Evolutionary conservation across 2,329 filamentous ascomycete genomes (phyloP).

Genomic region (Pseudocercospora pini-densiflorae): DNA sequence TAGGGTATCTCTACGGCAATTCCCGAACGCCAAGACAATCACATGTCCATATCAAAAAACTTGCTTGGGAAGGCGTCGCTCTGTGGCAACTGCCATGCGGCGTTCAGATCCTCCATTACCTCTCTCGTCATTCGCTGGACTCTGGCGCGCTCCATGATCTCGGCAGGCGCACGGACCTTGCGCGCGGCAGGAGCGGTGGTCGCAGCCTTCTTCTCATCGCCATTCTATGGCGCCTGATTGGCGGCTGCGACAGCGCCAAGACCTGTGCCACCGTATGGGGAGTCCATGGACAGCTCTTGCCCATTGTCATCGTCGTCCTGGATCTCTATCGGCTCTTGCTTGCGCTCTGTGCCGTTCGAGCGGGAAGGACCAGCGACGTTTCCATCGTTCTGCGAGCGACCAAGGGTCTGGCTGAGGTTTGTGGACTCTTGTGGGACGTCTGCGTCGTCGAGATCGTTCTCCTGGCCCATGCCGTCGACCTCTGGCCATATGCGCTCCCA

Average conservation of each 20-base stretch:
- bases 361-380: conserved; percentile 17
- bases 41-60: neutral
- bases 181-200: neutral
- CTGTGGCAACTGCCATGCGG: neutral
- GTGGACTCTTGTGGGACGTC: conserved; percentile 9
- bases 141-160: neutral
- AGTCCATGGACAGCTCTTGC: conserved; percentile 14
- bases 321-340: conserved; percentile 24
- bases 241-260: conserved; percentile 30
- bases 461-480: conserved; percentile 55
- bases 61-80: neutral
- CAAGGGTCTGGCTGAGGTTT: conserved; percentile 12
- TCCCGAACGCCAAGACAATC: neutral
- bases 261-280: conserved; percentile 29
- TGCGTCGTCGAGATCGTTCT: conserved; percentile 40
- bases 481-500: conserved; percentile 56
- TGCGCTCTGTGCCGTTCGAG: conserved; percentile 15
- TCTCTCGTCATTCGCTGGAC: neutral
- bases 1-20: neutral
- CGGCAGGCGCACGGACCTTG: neutral
- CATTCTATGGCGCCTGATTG: conserved; percentile 15
- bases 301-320: conserved; percentile 28
- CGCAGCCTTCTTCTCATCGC: neutral
- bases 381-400: conserved; percentile 14
- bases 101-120: neutral